Conservation (phyloP, 805 yeast genomes). For the Debaryomyces hansenii region DNA sequence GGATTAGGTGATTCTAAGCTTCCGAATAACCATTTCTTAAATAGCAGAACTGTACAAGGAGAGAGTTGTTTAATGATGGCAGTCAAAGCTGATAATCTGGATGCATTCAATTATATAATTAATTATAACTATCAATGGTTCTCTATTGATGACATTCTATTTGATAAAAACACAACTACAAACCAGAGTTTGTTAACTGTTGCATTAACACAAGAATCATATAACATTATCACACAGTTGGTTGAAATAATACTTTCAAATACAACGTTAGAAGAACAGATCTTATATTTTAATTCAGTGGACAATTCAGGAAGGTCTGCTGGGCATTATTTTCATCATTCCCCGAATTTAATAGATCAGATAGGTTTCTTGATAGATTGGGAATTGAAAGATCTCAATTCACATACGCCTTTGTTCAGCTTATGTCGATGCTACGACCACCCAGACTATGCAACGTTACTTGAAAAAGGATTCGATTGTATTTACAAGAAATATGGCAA, state of each 20-base stretch:
- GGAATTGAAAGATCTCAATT: constrained; percentile 60
- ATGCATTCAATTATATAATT: constrained; percentile 47
- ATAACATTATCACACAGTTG: constrained; percentile 47
- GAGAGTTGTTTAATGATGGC: constrained; percentile 73
- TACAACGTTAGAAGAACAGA: constrained; percentile 47
- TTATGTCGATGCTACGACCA: constrained; percentile 82
- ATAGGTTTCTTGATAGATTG: constrained; percentile 69
- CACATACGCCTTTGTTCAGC: constrained; percentile 78
- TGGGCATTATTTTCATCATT: constrained; percentile 74
- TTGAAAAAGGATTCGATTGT: constrained; percentile 45
- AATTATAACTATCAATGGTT: constrained; percentile 47
- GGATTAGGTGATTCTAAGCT: constrained; percentile 9
- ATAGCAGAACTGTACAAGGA: constrained; percentile 46
- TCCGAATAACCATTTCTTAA: constrained; percentile 20
- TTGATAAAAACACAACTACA: constrained; percentile 54
- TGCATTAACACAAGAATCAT: constrained; percentile 58
- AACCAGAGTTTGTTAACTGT: constrained; percentile 58
- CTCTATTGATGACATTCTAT: constrained; percentile 64
- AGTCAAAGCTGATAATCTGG: constrained; percentile 45
- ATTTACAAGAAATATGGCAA: constrained; percentile 45
- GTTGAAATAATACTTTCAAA: constrained; percentile 38
- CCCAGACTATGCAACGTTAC: constrained; percentile 51
- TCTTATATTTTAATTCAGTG: constrained; percentile 44
- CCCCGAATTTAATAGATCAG: constrained; percentile 46
- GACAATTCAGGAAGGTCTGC: constrained; percentile 60